These are phyloP conservation scores for Pseudozyma pruni DNA, from an alignment of 1,284 basidiomycete genomes.

Conservation along the genomic window DNA sequence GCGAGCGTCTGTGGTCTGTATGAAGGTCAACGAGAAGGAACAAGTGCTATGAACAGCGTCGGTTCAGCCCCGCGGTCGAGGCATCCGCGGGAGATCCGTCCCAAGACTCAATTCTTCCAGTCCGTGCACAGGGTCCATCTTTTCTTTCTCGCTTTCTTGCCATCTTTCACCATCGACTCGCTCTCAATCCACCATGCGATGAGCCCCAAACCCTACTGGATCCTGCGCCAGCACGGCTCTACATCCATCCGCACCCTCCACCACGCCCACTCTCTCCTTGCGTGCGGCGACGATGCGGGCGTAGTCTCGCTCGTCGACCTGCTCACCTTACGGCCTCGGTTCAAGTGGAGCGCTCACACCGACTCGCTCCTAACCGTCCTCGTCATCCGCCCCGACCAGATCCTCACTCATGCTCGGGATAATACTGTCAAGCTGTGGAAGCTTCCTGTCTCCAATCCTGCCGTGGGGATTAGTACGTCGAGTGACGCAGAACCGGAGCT, in stretches of 20 bases:
- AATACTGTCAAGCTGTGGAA: conserved; percentile 81
- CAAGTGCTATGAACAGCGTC: too few relatives aligned
- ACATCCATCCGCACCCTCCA: conserved; percentile 75
- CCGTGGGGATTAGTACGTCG: background rate
- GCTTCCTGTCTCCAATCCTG: background rate
- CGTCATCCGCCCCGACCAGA: conserved; percentile 74
- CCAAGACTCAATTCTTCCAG: background rate
- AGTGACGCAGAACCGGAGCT: conserved; percentile 71
- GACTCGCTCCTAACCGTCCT: conserved; percentile 80
- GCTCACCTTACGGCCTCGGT: conserved; percentile 76
- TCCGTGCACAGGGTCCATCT: conserved; percentile 6
- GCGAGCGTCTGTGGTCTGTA: too few relatives aligned
- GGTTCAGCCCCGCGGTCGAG: too few relatives aligned
- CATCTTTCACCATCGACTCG: background rate
- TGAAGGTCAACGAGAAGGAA: too few relatives aligned
- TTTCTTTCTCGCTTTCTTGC: background rate
- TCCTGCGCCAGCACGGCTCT: conserved; percentile 77
- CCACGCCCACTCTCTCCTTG: conserved; percentile 78
- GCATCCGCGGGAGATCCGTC: too few relatives aligned
- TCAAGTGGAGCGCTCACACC: conserved; percentile 80
- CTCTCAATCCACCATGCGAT: conserved; percentile 16
- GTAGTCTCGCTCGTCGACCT: conserved; percentile 79
- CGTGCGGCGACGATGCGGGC: conserved; percentile 82
- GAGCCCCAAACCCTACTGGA: conserved; percentile 73
- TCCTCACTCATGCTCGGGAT: conserved; percentile 88